phyloP scores from a whole-genome alignment of 352 stramenopile genomes.

The Blastocystis sp. region DNA sequence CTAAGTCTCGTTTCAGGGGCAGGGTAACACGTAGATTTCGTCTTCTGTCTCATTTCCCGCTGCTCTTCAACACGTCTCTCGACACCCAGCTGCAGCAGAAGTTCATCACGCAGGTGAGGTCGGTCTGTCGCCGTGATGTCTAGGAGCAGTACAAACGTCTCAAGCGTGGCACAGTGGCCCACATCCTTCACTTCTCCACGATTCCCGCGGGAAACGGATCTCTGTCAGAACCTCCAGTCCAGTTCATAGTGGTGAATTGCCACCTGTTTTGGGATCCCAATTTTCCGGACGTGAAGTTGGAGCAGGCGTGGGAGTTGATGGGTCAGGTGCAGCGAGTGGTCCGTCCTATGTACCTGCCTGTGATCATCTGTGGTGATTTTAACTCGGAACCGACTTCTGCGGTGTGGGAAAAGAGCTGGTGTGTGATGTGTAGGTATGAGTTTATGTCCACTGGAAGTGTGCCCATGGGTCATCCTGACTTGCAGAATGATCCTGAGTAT shows the following conservation, averaged over 20 bases:
- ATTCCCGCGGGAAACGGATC: background rate
- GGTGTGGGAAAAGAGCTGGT: constrained; percentile 86
- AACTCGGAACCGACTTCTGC: constrained; percentile 90
- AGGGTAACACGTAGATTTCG: background rate
- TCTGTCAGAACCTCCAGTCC: background rate
- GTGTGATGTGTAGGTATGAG: constrained; percentile 77
- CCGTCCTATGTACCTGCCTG: constrained; percentile 69
- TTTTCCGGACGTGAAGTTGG: constrained; percentile 97
- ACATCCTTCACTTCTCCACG: constrained; percentile 78
- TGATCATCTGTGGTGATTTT: constrained; percentile 96
- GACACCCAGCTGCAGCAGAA: constrained; percentile 70
- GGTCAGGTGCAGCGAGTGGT: constrained; percentile 72
- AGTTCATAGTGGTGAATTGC: constrained; percentile 89
- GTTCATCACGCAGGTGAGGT: constrained; percentile 70
- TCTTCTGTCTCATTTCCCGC: constrained; percentile 65
- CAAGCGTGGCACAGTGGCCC: constrained; percentile 92
- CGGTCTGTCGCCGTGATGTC: constrained; percentile 69
- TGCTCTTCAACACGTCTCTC: constrained; percentile 92
- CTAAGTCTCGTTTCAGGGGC: constrained; percentile 72
- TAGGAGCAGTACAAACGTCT: constrained; percentile 73
- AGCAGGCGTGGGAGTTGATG: constrained; percentile 83
- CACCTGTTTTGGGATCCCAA: constrained; percentile 97
- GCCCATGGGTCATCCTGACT: constrained; percentile 67
- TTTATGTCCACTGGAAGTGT: constrained; percentile 66
- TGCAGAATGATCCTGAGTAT: constrained; percentile 79